Percentiles rank a stretch among this genome's conserved stretches.
Evolutionary conservation across 2,329 filamentous ascomycete species (phyloP).

Genomic region (Anthostomella pinea): DNA sequence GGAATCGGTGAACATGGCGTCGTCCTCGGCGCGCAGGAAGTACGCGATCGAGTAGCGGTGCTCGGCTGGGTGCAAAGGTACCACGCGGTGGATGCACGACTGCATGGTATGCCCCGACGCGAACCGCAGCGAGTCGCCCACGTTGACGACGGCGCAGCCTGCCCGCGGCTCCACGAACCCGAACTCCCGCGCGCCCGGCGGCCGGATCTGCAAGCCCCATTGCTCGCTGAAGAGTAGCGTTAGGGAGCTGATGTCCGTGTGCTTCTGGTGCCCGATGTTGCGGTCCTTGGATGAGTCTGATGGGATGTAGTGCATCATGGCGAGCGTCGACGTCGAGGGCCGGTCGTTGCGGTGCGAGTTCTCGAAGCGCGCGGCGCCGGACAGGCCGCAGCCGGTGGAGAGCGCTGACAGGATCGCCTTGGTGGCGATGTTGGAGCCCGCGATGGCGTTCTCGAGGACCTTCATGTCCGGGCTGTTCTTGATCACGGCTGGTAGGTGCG

Average conservation of each 20-base stretch:
- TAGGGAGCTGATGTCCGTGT: slow-evolving; percentile 55
- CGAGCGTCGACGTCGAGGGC: slow-evolving; percentile 48
- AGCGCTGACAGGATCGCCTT: slow-evolving; percentile 50
- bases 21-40: slow-evolving; percentile 55
- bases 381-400: slow-evolving; percentile 44
- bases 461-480: slow-evolving; percentile 47
- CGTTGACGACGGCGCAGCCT: slow-evolving; percentile 54
- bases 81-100: slow-evolving; percentile 56
- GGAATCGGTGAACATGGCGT: slow-evolving; percentile 53
- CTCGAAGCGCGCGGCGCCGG: slow-evolving; percentile 46
- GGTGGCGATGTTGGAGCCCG: slow-evolving; percentile 48
- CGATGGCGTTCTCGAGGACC: slow-evolving; percentile 48
- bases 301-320: slow-evolving; percentile 54
- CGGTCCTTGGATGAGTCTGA: slow-evolving; percentile 39
- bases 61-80: slow-evolving; percentile 49
- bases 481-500: slow-evolving; percentile 44
- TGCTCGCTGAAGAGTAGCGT: slow-evolving; percentile 55
- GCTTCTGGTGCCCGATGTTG: slow-evolving; percentile 53
- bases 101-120: slow-evolving; percentile 51
- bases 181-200: slow-evolving; percentile 47
- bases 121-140: slow-evolving; percentile 58
- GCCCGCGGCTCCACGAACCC: slow-evolving; percentile 51
- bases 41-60: slow-evolving; percentile 59
- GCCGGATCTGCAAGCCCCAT: slow-evolving; percentile 56
- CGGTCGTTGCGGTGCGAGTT: slow-evolving; percentile 50